Base-by-base conservation (phyloP, 129 eudicot genomes). In the Logfia minima region DNA sequence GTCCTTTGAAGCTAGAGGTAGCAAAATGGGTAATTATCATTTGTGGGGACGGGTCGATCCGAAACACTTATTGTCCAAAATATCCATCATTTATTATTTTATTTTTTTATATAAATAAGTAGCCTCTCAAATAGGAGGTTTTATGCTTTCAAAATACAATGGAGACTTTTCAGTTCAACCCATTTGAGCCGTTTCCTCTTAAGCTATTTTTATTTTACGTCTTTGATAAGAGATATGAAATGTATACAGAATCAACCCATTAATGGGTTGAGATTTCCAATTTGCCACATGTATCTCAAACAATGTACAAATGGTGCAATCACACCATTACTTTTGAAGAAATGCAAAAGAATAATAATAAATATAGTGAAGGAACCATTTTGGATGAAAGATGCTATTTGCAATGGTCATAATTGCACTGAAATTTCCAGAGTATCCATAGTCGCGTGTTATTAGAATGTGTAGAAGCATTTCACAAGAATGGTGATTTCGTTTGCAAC, bases 231-330 rank as follows among this genome's bases (percentile, higher is more conserved):
- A 34, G 32, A 56, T 34, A 56, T 73, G 53, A 35, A 58, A 21
- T 23, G 48, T 66, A 56, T 73, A 56, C 55, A 28, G 63, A 28
- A 51, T 51, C 26, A 1, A 72, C 66, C 66, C 51, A 52, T 35
- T 65, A 28, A 23, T 9, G 31, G 17, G 67, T 61, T 21, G 29
- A 60, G 13, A 60, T 10, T 23, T 13, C 66, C 13, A 60, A 60
- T 11, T 60, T 60, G 31, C 32, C 32, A 60, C 32, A 10, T 60
- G 32, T 60, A 60, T 16, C 10, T 64, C 69, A 17, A 26, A 64
- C 39, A 29, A 64, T 29, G 68, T 26, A 48, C 29, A 34, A 34
- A 2, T 35, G 29, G 10, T 8, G 29, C 71, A 22, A 41, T 21
- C 17, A 9, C 23, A 68, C 58, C 73, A 4, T 68, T 21, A 59